Evolutionary conservation across 1,284 basidiomycete species (phyloP).

Genomic region (Serendipita sp.): DNA sequence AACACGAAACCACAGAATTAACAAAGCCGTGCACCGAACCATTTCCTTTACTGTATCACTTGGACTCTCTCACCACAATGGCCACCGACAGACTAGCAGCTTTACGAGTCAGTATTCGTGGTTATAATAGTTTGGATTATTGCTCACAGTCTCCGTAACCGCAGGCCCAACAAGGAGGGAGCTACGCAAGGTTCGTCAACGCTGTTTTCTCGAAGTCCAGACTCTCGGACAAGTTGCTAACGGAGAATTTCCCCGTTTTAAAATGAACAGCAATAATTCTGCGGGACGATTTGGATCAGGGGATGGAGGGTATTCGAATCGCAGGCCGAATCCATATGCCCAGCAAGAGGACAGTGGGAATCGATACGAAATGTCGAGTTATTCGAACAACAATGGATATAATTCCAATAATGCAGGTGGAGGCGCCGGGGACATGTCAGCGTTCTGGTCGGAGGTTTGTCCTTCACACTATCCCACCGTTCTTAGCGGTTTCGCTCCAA

Average conservation of each 20-base stretch:
- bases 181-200: background rate
- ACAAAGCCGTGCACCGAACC: slow-evolving; percentile 6
- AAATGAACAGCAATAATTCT: slow-evolving; percentile 32
- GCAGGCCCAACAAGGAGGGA: slow-evolving; percentile 44
- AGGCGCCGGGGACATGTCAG: slow-evolving; percentile 41
- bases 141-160: slow-evolving; percentile 6
- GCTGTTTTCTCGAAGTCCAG: background rate
- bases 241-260: background rate
- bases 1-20: background rate
- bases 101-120: slow-evolving; percentile 45
- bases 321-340: slow-evolving; percentile 41
- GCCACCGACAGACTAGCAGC: slow-evolving; percentile 72
- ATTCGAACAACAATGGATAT: slow-evolving; percentile 17
- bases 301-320: slow-evolving; percentile 30
- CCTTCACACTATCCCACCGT: background rate
- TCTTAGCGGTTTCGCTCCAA: slow-evolving; percentile 40
- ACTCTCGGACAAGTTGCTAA: background rate
- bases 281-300: slow-evolving; percentile 11
- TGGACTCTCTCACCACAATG: slow-evolving; percentile 30
- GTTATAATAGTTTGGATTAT: background rate
- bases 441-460: slow-evolving; percentile 61
- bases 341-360: slow-evolving; percentile 34
- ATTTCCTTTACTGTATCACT: background rate
- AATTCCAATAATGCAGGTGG: slow-evolving; percentile 11
- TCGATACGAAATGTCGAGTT: slow-evolving; percentile 54